Conservation (phyloP, 768 basidiomycete genomes). For the Phanerodontia chrysosporium region DNA sequence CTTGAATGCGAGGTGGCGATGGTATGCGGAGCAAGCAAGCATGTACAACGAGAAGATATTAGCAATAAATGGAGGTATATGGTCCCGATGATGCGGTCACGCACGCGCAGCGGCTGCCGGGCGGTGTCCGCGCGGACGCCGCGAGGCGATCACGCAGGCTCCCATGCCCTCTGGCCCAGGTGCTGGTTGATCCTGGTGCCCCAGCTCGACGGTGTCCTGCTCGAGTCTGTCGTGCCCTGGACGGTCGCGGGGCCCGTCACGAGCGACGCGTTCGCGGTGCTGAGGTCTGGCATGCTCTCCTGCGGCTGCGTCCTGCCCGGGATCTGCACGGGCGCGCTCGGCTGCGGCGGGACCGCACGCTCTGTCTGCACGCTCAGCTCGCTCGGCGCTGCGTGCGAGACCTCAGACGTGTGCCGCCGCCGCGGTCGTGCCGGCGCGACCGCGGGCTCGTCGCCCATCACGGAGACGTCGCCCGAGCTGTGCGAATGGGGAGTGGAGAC, state of each 20-base stretch:
- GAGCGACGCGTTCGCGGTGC: constrained; percentile 66
- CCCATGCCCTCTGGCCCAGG: constrained; percentile 13
- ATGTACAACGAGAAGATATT: not conserved
- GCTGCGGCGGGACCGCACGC: constrained; percentile 10
- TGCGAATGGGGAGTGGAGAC: not conserved
- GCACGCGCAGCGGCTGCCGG: not conserved
- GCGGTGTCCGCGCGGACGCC: not conserved
- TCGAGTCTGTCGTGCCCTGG: constrained; percentile 50
- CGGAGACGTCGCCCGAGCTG: constrained; percentile 1
- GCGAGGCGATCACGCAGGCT: constrained; percentile 11
- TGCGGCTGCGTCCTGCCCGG: constrained; percentile 15
- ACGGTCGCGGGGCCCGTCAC: constrained; percentile 62
- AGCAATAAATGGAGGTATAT: not conserved
- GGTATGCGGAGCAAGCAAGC: not conserved
- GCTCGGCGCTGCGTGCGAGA: constrained; percentile 4
- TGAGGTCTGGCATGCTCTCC: constrained; percentile 53
- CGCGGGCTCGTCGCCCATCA: constrained; percentile 1
- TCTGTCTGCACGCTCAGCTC: constrained; percentile 14
- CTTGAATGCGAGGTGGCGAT: not conserved
- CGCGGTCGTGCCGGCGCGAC: not conserved
- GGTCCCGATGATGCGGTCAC: not conserved
- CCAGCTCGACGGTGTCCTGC: constrained; percentile 46
- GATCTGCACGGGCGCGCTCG: constrained; percentile 21
- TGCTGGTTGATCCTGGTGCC: constrained; percentile 34
- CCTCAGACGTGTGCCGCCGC: constrained; percentile 1